Base-by-base conservation (phyloP, 2,329 filamentous ascomycete species). In the Cadophora sp. region DNA sequence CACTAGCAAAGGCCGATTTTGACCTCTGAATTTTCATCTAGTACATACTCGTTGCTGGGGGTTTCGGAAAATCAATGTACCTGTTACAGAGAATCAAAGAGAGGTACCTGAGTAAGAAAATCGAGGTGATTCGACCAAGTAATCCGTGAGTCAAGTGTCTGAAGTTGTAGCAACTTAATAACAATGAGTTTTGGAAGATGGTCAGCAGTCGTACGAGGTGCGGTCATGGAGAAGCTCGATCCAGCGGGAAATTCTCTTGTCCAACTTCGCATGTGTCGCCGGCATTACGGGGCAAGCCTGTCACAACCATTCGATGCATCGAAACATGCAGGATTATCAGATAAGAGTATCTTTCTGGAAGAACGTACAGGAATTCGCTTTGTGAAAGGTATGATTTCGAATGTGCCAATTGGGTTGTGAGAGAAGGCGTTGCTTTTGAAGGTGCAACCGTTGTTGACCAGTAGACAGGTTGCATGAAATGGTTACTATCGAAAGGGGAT, bases 131-230 rank as follows among this genome's bases (percentile, higher is more conserved):
- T 1, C 48, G 29, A n/a, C 62, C 50, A 16, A 24, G 14, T 11
- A 40, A 43, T 26, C 31, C 51, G 50, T 53, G 16, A 63, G 46
- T 26, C 6, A 12, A 51, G 26, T 4, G 1, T 16, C 19, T 26
- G 14, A 11, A 16, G 9, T 2, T 16, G 24, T 3, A 1, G 16
- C 8, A 8, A 1, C 4, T 16, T 19, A n/a, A 26, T 55, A 27
- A 11, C 48, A 19, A 55, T 14, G 14, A 29, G 5, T 16, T 34
- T 34, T 58, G 16, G 55, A 37, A 63, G 61, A 26, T 64, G 62
- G 62, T 64, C 62, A 27, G 62, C 62, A 22, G 62, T 64, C 8
- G 62, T 58, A n/a, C 43, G 62, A 27, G 62, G 62, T 3, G 62
- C 62, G 4, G 62, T 64, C 3, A 37, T 31, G 27, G n/a, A 50